Evolutionary conservation across 1,284 basidiomycete species (phyloP).

Genomic region (Ceraceosorus guamensis): DNA sequence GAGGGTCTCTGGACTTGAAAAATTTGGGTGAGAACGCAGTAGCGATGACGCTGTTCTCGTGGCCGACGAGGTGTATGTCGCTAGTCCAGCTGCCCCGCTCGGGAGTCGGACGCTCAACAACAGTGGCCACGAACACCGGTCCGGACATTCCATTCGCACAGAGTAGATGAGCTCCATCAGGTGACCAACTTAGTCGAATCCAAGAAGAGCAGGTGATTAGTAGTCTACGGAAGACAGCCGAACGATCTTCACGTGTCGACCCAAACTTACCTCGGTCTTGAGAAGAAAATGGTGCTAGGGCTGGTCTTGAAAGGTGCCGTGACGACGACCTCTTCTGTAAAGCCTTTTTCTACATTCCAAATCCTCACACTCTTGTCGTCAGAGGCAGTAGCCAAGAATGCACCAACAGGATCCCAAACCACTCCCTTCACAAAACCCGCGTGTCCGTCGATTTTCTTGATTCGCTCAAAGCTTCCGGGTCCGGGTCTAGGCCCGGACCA

Average conservation of each 20-base stretch:
- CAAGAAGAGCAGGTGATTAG: background rate
- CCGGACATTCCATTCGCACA: conserved; percentile 96
- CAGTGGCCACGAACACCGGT: conserved; percentile 92
- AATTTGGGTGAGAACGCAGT: conserved; percentile 41
- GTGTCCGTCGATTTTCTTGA: conserved; percentile 77
- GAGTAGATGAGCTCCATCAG: conserved; percentile 94
- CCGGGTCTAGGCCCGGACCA: conserved; percentile 55
- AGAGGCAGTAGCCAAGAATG: conserved; percentile 71
- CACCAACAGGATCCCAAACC: conserved; percentile 94
- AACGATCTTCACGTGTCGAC: background rate
- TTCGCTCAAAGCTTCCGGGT: conserved; percentile 32
- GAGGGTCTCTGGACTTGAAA: conserved; percentile 17
- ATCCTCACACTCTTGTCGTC: conserved; percentile 94
- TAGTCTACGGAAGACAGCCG: conserved; percentile 5
- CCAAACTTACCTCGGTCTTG: conserved; percentile 66
- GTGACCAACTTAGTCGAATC: conserved; percentile 70
- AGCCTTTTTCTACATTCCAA: conserved; percentile 80
- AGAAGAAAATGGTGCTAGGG: conserved; percentile 89
- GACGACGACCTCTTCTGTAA: conserved; percentile 75
- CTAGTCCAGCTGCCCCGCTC: conserved; percentile 57
- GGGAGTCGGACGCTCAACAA: conserved; percentile 54
- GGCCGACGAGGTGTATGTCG: conserved; percentile 72
- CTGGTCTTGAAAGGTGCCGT: conserved; percentile 85
- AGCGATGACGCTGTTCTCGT: conserved; percentile 95
- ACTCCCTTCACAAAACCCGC: conserved; percentile 97